These are phyloP conservation scores for Xylaria bambusicola DNA, from an alignment of 495 filamentous ascomycete species.

Conservation along the genomic window DNA sequence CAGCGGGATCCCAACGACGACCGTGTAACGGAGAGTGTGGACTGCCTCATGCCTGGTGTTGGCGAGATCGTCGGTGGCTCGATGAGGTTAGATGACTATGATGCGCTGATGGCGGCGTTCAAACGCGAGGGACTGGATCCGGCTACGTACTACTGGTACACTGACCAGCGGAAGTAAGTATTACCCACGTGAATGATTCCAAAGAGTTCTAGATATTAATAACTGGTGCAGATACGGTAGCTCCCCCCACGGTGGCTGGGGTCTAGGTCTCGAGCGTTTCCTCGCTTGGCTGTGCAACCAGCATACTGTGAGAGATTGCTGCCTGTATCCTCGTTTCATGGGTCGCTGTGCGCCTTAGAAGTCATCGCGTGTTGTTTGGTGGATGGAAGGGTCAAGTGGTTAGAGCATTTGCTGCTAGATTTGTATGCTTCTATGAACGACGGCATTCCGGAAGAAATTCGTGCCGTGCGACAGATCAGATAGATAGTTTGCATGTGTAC, in stretches of 20 bases:
- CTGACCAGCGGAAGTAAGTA: slow-evolving; percentile 93
- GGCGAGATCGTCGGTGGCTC: slow-evolving; percentile 96
- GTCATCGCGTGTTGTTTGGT: too few relatives aligned
- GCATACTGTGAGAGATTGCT: slow-evolving; percentile 86
- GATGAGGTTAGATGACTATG: slow-evolving; percentile 93
- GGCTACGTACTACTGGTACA: slow-evolving; percentile 97
- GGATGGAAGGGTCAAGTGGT: too few relatives aligned
- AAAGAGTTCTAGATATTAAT: slow-evolving; percentile 28
- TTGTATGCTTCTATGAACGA: too few relatives aligned
- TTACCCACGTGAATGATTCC: not conserved
- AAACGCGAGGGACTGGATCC: slow-evolving; percentile 82
- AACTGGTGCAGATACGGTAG: slow-evolving; percentile 73
- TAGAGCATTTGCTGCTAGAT: too few relatives aligned
- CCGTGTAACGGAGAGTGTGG: slow-evolving; percentile 94
- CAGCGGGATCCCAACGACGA: slow-evolving; percentile 80
- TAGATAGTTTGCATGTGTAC: too few relatives aligned
- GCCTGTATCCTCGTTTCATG: slow-evolving; percentile 91
- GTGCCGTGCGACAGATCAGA: too few relatives aligned
- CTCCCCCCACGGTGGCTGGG: slow-evolving; percentile 93
- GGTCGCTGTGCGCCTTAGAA: slow-evolving; percentile 85
- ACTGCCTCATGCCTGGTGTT: slow-evolving; percentile 93
- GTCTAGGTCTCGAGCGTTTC: slow-evolving; percentile 93
- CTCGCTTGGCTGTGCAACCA: slow-evolving; percentile 93
- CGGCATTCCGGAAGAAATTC: too few relatives aligned
- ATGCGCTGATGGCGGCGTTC: slow-evolving; percentile 90